phyloP scores from a whole-genome alignment of 1,139 yeast species.

The Taiozyma sp. region DNA sequence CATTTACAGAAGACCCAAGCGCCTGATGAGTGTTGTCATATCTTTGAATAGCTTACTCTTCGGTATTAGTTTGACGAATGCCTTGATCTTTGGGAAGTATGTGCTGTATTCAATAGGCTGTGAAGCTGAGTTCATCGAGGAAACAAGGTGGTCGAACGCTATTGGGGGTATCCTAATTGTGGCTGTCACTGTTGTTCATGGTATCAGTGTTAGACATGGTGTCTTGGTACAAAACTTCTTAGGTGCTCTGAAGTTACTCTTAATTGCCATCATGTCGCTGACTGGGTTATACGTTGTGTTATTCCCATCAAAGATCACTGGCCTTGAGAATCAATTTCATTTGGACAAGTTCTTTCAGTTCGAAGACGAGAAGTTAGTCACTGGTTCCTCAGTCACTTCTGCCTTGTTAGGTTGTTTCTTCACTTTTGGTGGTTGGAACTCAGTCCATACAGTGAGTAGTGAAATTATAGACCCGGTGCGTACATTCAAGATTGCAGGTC shows the following conservation, averaged over 20 bases:
- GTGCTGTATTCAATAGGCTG: constrained; percentile 44
- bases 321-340: constrained; percentile 35
- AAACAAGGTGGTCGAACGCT: constrained; percentile 28
- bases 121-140: constrained; percentile 31
- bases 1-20: constrained; percentile 52
- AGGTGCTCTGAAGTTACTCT: constrained; percentile 47
- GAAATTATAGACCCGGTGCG: constrained; percentile 55
- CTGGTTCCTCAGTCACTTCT: constrained; percentile 43
- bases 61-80: constrained; percentile 61
- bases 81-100: constrained; percentile 70
- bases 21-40: constrained; percentile 54
- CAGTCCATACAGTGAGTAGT: constrained; percentile 55
- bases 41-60: constrained; percentile 52
- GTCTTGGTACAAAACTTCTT: constrained; percentile 48
- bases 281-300: constrained; percentile 46
- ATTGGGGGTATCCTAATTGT: constrained; percentile 41
- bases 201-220: constrained; percentile 48
- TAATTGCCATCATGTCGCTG: constrained; percentile 42
- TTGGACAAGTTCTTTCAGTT: constrained; percentile 30
- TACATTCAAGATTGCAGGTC: constrained; percentile 58
- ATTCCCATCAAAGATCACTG: constrained; percentile 37
- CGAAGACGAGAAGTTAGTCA: constrained; percentile 27
- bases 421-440: constrained; percentile 61
- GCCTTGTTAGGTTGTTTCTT: constrained; percentile 56
- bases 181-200: constrained; percentile 44